Evolutionary conservation across 345 rosid genomes (phyloP).

Genomic region (Pelargonium nanum): DNA sequence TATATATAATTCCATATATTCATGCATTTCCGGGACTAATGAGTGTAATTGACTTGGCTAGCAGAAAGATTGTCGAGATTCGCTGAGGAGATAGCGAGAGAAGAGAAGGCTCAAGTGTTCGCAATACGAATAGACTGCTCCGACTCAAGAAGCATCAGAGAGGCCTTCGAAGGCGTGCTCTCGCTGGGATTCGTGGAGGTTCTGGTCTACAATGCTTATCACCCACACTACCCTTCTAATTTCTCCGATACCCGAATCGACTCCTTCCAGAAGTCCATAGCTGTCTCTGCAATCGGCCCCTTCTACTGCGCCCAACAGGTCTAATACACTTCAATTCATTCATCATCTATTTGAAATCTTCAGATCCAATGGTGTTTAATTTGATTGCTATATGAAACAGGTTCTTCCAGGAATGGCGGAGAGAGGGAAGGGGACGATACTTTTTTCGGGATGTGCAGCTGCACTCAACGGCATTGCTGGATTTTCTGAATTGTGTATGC

Average conservation of each 20-base stretch:
- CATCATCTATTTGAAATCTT: too few species aligned
- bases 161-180: background rate
- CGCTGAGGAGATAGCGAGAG: background rate
- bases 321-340: too few species aligned
- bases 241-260: background rate
- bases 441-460: constrained; percentile 26
- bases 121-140: constrained; percentile 1
- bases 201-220: background rate
- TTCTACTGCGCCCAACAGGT: constrained; percentile 1
- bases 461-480: constrained; percentile 24
- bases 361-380: background rate
- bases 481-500: constrained; percentile 24
- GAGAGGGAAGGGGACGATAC: constrained; percentile 26
- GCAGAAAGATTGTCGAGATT: background rate
- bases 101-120: background rate
- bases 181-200: background rate
- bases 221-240: background rate
- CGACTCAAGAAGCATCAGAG: background rate
- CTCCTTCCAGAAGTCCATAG: background rate
- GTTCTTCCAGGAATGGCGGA: constrained; percentile 30
- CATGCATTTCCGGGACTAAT: background rate
- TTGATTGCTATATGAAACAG: background rate
- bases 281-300: background rate
- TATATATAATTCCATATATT: background rate
- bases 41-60: background rate